Evolutionary conservation across 106 monocot genomes (phyloP).

Genomic region (Dioscorea zingiberensis): DNA sequence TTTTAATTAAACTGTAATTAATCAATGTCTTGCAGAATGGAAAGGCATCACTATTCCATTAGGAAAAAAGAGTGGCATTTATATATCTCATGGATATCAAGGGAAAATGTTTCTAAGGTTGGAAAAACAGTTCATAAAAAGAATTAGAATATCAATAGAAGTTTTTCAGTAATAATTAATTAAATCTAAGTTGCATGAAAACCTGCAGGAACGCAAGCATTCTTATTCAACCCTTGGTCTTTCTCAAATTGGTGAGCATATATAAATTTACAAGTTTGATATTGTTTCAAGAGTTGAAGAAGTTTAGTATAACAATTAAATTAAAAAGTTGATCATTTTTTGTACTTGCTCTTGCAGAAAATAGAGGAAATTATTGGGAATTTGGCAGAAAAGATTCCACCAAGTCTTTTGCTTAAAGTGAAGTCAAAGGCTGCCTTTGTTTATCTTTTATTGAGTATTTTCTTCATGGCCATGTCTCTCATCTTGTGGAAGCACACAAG

Average conservation of each 20-base stretch:
- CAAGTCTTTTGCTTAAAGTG: neutral
- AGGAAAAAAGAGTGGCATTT: conserved; percentile 14
- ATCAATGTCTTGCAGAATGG: conserved; percentile 20
- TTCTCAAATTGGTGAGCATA: conserved; percentile 11
- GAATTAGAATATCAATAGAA: too few relatives aligned
- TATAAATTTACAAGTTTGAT: too few relatives aligned
- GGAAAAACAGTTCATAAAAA: too few relatives aligned
- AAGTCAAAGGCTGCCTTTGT: conserved; percentile 8
- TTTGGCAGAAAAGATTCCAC: conserved; percentile 6
- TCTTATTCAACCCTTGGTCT: conserved; percentile 10
- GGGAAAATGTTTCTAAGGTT: conserved; percentile 15
- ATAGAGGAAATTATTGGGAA: neutral
- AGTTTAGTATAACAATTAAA: too few relatives aligned
- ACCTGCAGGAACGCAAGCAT: conserved; percentile 14
- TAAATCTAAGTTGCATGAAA: neutral
- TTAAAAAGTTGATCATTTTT: neutral
- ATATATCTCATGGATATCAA: conserved; percentile 12
- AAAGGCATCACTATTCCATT: conserved; percentile 3
- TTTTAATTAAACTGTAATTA: too few relatives aligned
- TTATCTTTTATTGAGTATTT: conserved; percentile 4
- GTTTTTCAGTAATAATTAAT: too few relatives aligned
- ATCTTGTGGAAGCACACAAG: conserved; percentile 10
- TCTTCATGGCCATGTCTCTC: conserved; percentile 13
- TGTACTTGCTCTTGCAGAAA: conserved; percentile 6
- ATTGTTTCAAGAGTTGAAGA: too few relatives aligned